Base-by-base conservation (phyloP, 2,329 filamentous ascomycete genomes). In the Fusarium buharicum region DNA sequence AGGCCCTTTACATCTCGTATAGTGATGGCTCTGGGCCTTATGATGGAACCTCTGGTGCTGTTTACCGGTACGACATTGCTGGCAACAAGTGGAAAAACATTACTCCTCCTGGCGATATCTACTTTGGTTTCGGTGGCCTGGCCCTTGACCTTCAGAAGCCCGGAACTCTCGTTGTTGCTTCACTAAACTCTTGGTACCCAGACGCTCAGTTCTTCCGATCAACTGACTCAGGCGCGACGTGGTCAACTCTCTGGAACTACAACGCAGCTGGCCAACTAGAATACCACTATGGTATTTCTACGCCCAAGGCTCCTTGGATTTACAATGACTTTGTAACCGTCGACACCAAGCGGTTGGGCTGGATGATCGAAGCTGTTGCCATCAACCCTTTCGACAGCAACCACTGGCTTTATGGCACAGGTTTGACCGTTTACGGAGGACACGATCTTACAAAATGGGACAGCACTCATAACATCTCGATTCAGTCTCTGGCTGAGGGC, bases 401-500 rank as follows among this genome's bases (percentile, higher is more conserved):
- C 66, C 84, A 86, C 69, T 86, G 83, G 82, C 73, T 86, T 0
- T 87, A 87, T 54, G 83, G 82, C n/a, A 87, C 85, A 0, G 84
- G 85, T 3, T 71, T 80, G n/a, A 84, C 82, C 0, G 72, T 85
- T 39, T 84, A 79, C 33, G 82, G 82, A 10, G 81, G 84, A 2
- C 79, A 81, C 47, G 82, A 86, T 55, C 72, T 86, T n/a, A 81
- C 79, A 1, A 81, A 81, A 13, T 86, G 84, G 84, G 83, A 85
- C 51, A 77, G 77, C 1, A 70, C 65, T 3, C 76, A 77, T 57
- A 84, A 82, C 48, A 73, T 86, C 52, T 79, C 78, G 2, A 79
- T 85, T 41, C 64, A 81, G 43, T 81, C 80, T 1, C 74, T 85
- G 6, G 83, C 84, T 1, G 77, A 81, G 24, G 83, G 84, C 0